Conservation (phyloP, 2,329 filamentous ascomycete species). For the Penicillium sp. region DNA sequence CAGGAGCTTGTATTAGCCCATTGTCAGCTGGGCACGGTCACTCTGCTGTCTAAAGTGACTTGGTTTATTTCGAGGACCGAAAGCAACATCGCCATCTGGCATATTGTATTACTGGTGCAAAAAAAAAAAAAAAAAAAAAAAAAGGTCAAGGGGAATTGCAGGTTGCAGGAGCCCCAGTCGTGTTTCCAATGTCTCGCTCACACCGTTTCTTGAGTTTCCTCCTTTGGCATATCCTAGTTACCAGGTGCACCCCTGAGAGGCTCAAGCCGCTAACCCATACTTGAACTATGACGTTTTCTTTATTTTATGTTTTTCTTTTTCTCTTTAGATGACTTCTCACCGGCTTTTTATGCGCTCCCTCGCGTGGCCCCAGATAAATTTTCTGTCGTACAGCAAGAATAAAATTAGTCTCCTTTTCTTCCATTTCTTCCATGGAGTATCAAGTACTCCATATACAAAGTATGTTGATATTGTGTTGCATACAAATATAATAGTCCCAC, state of each 20-base stretch:
- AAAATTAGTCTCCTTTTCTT: conserved; percentile 5
- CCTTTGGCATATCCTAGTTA: conserved; percentile 3
- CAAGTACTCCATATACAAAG: neutral
- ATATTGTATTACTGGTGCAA: neutral
- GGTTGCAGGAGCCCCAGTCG: conserved; percentile 1
- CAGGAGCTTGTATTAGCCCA: neutral
- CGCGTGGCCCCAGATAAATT: conserved; percentile 18
- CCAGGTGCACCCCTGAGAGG: conserved; percentile 5
- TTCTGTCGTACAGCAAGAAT: conserved; percentile 18
- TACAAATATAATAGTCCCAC: conserved; percentile 23
- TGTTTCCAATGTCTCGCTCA: conserved; percentile 8
- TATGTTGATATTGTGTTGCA: neutral
- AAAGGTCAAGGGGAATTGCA: neutral
- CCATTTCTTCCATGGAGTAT: neutral
- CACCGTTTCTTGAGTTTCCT: conserved; percentile 11
- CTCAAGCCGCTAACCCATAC: conserved; percentile 1
- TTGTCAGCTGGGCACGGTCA: conserved; percentile 1
- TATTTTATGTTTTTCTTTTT: neutral
- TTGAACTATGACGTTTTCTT: conserved; percentile 7
- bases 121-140: neutral
- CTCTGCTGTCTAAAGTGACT: neutral
- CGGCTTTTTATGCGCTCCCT: conserved; percentile 20
- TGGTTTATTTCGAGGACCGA: neutral
- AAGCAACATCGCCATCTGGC: neutral
- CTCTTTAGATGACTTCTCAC: conserved; percentile 10